Base-by-base conservation (phyloP, 495 filamentous ascomycete species). In the Sphaerosporella brunnea region DNA sequence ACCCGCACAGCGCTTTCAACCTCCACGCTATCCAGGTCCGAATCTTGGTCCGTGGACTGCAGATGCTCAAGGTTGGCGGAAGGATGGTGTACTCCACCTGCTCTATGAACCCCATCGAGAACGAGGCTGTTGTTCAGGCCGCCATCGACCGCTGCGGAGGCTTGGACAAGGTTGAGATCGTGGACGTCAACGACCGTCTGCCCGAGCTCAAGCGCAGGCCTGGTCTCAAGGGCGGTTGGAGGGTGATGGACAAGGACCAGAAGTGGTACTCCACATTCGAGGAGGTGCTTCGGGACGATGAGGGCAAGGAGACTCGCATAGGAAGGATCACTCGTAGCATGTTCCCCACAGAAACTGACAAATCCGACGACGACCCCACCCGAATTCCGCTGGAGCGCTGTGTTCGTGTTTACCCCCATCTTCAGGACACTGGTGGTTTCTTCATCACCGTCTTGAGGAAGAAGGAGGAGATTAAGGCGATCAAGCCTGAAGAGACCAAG, bases 401-500 rank as follows among this genome's bases (percentile, higher is more conserved):
- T 64, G 84, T 95, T 72, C 73, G 90, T 49, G 72, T 99, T 11
- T 99, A 99, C 60, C 80, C 85, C 21, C 88, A 99, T 62, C 69
- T 83, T 51, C 92, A 96, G 64, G 84, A 99, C 56, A 96, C 90
- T 35, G 90, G 90, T 47, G 85, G 78, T 20, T 99, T 99, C 70
- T 99, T 96, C 67, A 93, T 99, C 58, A 75, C 85, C 0, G 84
- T 95, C 2, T 68, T 99, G 20, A 82, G 93, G 65, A 99, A 99
- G 71, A 74, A 73, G 53, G 69, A 70, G 5, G 92, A 96, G 56
- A 93, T 96, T 62, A 79, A 73, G 52, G 78, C 84, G 2, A 51
- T 60, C 23, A 82, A 79, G 65, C 36, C 51, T 3, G 77, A 82
- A 41, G 83, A 92, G 64, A 65, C 40, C 23, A 24, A 43, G 23